These are phyloP conservation scores for Mycena floridula DNA, from an alignment of 768 basidiomycete genomes.

Conservation along the genomic window DNA sequence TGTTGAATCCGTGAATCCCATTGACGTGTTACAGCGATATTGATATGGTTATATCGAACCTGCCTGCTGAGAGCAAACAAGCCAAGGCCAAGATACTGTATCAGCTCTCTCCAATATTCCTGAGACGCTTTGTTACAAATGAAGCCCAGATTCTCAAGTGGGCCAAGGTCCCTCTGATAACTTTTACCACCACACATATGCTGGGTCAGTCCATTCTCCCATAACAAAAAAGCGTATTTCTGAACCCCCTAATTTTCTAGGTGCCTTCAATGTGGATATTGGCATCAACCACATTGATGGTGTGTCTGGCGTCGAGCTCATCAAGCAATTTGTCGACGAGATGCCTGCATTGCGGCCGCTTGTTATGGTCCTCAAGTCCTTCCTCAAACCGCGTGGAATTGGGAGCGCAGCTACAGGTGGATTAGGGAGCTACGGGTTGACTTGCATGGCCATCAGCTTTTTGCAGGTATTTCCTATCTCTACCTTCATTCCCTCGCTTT, in stretches of 20 bases:
- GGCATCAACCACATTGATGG: constrained; percentile 61
- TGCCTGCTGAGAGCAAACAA: constrained; percentile 21
- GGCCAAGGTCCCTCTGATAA: constrained; percentile 56
- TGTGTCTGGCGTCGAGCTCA: constrained; percentile 40
- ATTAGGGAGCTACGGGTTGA: constrained; percentile 60
- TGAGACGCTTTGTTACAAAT: constrained; percentile 34
- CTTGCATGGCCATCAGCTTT: constrained; percentile 60
- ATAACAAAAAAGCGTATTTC: background rate
- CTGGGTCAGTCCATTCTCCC: constrained; percentile 22
- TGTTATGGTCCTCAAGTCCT: constrained; percentile 56
- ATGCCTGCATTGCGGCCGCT: constrained; percentile 58
- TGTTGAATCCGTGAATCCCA: background rate
- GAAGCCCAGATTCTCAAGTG: constrained; percentile 22
- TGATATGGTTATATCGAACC: constrained; percentile 45
- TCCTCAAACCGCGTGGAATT: constrained; percentile 49
- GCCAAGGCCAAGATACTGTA: constrained; percentile 38
- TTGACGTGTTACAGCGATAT: constrained; percentile 42
- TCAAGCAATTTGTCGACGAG: constrained; percentile 44
- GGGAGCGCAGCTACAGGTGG: constrained; percentile 61
- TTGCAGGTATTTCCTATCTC: constrained; percentile 44
- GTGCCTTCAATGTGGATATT: constrained; percentile 57
- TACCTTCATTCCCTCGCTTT: background rate
- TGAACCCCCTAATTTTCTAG: constrained; percentile 20
- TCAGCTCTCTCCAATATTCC: constrained; percentile 42
- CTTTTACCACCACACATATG: constrained; percentile 40